Base-by-base conservation (phyloP, 495 filamentous ascomycete species). In the Aeminium ludgeri region DNA sequence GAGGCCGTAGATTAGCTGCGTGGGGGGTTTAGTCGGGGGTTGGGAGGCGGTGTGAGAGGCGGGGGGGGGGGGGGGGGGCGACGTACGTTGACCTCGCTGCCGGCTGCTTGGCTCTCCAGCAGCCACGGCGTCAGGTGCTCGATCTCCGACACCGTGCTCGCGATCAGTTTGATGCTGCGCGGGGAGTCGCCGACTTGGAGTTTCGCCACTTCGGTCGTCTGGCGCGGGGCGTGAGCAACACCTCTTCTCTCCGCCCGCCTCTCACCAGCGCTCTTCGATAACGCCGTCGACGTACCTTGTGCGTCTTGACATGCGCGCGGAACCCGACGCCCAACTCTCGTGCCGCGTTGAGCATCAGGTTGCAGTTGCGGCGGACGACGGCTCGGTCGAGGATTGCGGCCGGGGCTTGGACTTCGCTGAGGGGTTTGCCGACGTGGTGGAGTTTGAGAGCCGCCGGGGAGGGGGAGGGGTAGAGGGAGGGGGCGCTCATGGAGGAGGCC, bases 301-400 rank as follows among this genome's bases (percentile, higher is more conserved):
- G 85, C 17, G 82, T 82, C 52, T 92, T 92, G 40, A 89, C 74
- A 58, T 93, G 85, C 5, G 80, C 74, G 40, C 85, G 63, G 62
- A 86, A 91, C 18, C 67, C 69, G 17, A 87, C 63, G 1, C 64
- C 65, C 3, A 87, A 63, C 27, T 54, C 47, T 33, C 66, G 52
- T 3, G 69, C 66, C 0, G 79, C 72, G 17, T 74, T 60, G 11
- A 84, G 69, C 78, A 93, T 87, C 36, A 72, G 62, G 41, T 65
- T 57, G 56, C 83, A 92, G 53, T 91, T 86, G 12, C 64, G 61
- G 23, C 67, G 61, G 23, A 86, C 58, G 34, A 81, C 74, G 19
- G 72, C 73, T 2, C 68, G 47, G 59, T 91, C 82, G 6, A 93
- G 55, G 18, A 93, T 61, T 10, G 68, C 74, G 2, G 75, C 67